Evolutionary conservation across 441 rosid species (phyloP).

Genomic region (Rhodomyrtus psidioides): DNA sequence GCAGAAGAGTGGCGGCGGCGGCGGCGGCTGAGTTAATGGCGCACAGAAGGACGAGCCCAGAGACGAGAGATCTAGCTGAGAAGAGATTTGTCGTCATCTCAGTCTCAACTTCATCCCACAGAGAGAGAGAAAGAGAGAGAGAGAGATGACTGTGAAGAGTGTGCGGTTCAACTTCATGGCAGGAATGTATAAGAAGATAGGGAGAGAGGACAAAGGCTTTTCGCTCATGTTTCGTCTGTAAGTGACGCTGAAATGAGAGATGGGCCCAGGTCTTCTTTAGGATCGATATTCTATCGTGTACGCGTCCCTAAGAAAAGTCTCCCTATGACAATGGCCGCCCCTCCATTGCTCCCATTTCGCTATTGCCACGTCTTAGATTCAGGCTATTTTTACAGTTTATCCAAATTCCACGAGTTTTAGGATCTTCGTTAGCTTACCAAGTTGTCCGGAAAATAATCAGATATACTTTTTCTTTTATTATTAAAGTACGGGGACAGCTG

Average conservation of each 20-base stretch:
- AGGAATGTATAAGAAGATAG: no score
- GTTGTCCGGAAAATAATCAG: no score
- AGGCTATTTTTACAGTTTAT: neutral
- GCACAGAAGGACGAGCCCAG: neutral
- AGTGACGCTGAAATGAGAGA: no score
- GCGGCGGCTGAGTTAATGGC: slow-evolving; percentile 5
- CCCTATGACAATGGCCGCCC: neutral
- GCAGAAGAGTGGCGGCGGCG: slow-evolving; percentile 21
- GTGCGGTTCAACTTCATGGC: no score
- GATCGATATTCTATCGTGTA: no score
- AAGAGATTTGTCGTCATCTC: neutral
- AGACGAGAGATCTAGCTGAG: neutral
- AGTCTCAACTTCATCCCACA: neutral
- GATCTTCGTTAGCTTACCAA: no score
- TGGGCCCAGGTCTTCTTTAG: no score
- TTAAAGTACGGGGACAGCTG: rapidly evolving
- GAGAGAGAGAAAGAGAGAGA: neutral
- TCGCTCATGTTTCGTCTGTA: no score
- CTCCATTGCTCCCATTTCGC: neutral
- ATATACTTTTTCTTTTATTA: no score
- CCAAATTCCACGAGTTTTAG: no score
- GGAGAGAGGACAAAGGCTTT: no score
- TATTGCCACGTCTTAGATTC: neutral
- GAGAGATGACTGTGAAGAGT: neutral
- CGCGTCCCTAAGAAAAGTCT: no score